These are phyloP conservation scores for Ascochyta rabiei DNA, from an alignment of 2,329 filamentous ascomycete genomes.

Conservation along the genomic window DNA sequence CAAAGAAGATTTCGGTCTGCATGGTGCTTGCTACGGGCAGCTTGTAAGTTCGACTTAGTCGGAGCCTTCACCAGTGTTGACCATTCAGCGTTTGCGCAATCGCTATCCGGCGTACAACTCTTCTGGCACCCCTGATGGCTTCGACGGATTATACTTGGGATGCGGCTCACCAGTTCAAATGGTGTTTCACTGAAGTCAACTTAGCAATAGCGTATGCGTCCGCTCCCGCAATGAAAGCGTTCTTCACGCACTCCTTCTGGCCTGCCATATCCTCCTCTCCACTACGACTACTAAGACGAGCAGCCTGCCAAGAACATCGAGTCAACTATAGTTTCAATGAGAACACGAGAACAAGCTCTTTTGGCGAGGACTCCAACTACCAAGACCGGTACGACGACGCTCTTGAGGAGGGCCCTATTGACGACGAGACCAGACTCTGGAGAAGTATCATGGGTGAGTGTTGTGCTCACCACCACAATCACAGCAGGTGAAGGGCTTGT, in stretches of 20 bases:
- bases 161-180: slow-evolving; percentile 19
- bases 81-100: background rate
- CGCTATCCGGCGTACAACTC: background rate
- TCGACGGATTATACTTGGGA: slow-evolving; percentile 10
- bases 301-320: background rate
- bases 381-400: background rate
- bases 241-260: slow-evolving; percentile 5
- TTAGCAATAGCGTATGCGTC: slow-evolving; percentile 11
- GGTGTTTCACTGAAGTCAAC: slow-evolving; percentile 20
- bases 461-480: no score
- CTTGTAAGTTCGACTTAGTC: background rate
- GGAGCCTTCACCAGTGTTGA: background rate
- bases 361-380: no score
- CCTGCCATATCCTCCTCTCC: background rate
- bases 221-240: slow-evolving; percentile 11
- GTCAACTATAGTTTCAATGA: background rate
- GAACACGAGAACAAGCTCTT: background rate
- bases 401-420: background rate
- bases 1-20: background rate
- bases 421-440: background rate
- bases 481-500: no score
- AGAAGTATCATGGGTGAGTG: background rate
- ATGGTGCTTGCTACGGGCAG: background rate
- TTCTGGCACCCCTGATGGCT: background rate
- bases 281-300: background rate